Conservation (phyloP, 1,284 basidiomycete genomes). For the Ceratobasidium papillatum region DNA sequence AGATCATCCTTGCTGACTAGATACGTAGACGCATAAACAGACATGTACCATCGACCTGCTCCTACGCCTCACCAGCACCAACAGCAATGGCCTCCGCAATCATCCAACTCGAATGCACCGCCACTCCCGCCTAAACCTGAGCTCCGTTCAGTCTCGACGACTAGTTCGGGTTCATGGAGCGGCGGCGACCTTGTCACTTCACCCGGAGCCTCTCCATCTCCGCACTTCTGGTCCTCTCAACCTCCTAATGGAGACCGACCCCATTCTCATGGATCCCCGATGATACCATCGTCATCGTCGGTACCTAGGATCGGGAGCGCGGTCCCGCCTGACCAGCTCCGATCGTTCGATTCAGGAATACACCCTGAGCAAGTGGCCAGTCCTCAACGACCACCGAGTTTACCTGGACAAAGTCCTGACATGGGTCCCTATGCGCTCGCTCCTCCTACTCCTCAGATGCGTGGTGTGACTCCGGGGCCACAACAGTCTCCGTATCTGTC, state of each 20-base stretch:
- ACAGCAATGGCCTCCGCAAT: constrained; percentile 13
- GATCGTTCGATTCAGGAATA: neutral
- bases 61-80: neutral
- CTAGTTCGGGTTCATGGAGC: constrained; percentile 1
- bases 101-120: neutral
- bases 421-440: neutral
- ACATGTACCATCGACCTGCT: constrained; percentile 24
- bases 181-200: neutral
- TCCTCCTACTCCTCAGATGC: constrained; percentile 9
- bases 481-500: constrained; percentile 2
- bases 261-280: neutral
- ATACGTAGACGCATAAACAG: neutral
- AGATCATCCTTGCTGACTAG: neutral
- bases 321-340: constrained; percentile 10
- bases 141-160: neutral
- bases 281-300: neutral
- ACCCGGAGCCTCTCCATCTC: neutral
- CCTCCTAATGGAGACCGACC: too few species aligned
- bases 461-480: neutral
- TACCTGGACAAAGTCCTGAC: neutral
- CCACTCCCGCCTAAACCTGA: constrained; percentile 31
- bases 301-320: constrained; percentile 3
- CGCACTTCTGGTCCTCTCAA: constrained; percentile 4
- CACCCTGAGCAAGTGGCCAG: neutral
- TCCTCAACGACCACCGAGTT: neutral